phyloP scores from a whole-genome alignment of 2,329 filamentous ascomycete species.

The Xylaria multiplex region DNA sequence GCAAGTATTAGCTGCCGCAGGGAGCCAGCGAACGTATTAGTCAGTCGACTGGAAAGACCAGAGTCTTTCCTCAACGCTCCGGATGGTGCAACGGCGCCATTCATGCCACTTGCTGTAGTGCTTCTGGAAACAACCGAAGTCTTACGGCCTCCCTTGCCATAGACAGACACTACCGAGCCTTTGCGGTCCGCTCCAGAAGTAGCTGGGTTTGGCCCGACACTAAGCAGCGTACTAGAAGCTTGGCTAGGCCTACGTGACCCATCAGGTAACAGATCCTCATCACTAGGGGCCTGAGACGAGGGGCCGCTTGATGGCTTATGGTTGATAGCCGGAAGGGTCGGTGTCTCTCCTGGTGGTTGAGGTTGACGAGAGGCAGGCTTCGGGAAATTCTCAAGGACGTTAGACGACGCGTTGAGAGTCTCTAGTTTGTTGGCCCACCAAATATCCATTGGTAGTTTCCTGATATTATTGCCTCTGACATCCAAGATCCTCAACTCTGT shows the following conservation, averaged over 20 bases:
- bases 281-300: constrained; percentile 73
- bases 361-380: constrained; percentile 80
- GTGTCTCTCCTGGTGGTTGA: constrained; percentile 65
- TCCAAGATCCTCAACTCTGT: constrained; percentile 86
- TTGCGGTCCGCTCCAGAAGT: constrained; percentile 73
- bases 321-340: constrained; percentile 47
- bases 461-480: constrained; percentile 91
- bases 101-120: constrained; percentile 57
- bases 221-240: constrained; percentile 78
- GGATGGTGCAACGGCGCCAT: constrained; percentile 62
- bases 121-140: constrained; percentile 81
- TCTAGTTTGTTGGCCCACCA: constrained; percentile 94
- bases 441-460: constrained; percentile 87
- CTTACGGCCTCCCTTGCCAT: constrained; percentile 82
- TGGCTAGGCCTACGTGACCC: constrained; percentile 81
- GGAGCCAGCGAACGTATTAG: constrained; percentile 88
- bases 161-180: constrained; percentile 83
- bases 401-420: constrained; percentile 93
- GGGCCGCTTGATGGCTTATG: constrained; percentile 58
- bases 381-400: constrained; percentile 89
- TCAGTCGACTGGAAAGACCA: constrained; percentile 79
- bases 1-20: constrained; percentile 86
- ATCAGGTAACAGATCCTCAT: constrained; percentile 76
- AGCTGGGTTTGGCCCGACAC: constrained; percentile 77
- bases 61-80: constrained; percentile 82